Base-by-base conservation (phyloP, 306 rosid species). In the Abrus pulchellus region DNA sequence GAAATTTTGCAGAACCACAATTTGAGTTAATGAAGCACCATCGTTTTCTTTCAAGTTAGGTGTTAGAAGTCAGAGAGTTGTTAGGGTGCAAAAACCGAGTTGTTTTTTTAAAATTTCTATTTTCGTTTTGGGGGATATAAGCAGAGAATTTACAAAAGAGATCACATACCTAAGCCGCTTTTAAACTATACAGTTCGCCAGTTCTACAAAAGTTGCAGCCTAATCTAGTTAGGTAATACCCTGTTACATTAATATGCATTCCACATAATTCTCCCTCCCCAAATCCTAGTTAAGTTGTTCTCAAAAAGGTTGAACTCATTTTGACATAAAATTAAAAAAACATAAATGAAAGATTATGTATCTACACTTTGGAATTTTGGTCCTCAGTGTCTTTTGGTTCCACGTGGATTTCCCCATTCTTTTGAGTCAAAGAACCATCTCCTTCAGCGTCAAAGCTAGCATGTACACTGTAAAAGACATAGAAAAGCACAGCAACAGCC, bases 401-500 rank as follows among this genome's bases (percentile, higher is more conserved):
- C 77, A 66, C 59, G 6, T 41, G 76, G 67, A 77, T 9, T 69
- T 85, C 94, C 28, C 80, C 88, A n/a, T 75, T 85, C 88, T 94
- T 94, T 61, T 70, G 78, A 81, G 78, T 13, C 0, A 91, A 79
- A 72, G 84, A 84, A 41, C 86, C 94, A 14, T 87, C 83, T 43
- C 84, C 89, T 74, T 90, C 88, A 0, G 94, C 99, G 81, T 94
- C 99, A 62, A 74, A 89, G 86, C 97, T 94, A 28, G 99, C 93
- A 81, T 94, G 99, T 6, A 94, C 97, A 28, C 99, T 84, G 83
- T 94, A 94, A n/a, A 94, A 76, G 33, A 93, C 86, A 77, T 94
- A 94, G 6, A 94, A 82, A 10, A 94, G 88, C 29, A 93, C 84
- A 0, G 84, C 82, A 9, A 93, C 67, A 59, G 79, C 91, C 2